These are phyloP conservation scores for Nicotiana otophora DNA, from an alignment of 257 asterid species.

Conservation along the genomic window DNA sequence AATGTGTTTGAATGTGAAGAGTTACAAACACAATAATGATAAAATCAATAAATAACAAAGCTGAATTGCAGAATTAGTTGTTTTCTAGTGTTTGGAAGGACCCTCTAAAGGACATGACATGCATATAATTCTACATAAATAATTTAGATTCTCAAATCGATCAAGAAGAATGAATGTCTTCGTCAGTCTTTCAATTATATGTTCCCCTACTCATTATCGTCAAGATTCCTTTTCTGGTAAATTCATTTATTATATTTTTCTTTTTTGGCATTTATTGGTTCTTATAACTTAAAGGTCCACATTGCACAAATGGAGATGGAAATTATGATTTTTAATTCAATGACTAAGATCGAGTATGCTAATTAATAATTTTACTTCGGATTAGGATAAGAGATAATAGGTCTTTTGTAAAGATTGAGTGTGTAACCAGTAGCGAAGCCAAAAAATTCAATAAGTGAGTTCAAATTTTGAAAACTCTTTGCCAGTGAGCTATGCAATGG, in stretches of 20 bases:
- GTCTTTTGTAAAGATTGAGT: neutral
- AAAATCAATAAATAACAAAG: constrained; percentile 8
- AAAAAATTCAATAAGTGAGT: no score
- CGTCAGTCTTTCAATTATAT: constrained; percentile 15
- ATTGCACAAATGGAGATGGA: no score
- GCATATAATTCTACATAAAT: neutral
- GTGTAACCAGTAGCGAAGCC: no score
- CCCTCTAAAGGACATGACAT: neutral
- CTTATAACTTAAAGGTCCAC: no score
- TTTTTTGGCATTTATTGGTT: no score
- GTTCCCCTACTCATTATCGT: neutral
- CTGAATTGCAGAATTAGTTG: constrained; percentile 20
- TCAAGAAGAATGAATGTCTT: constrained; percentile 37
- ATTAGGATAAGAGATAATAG: no score
- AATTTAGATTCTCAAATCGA: constrained; percentile 19
- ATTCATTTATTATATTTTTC: neutral
- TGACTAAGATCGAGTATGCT: neutral
- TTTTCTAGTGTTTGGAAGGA: constrained; percentile 33
- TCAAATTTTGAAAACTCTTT: no score
- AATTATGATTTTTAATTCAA: no score
- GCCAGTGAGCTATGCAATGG: no score
- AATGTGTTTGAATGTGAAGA: constrained; percentile 23
- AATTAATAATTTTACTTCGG: no score
- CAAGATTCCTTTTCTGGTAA: constrained; percentile 1
- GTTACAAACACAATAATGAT: neutral